Base-by-base conservation (phyloP, 2,329 filamentous ascomycete genomes). In the Penicillium brasilianum region DNA sequence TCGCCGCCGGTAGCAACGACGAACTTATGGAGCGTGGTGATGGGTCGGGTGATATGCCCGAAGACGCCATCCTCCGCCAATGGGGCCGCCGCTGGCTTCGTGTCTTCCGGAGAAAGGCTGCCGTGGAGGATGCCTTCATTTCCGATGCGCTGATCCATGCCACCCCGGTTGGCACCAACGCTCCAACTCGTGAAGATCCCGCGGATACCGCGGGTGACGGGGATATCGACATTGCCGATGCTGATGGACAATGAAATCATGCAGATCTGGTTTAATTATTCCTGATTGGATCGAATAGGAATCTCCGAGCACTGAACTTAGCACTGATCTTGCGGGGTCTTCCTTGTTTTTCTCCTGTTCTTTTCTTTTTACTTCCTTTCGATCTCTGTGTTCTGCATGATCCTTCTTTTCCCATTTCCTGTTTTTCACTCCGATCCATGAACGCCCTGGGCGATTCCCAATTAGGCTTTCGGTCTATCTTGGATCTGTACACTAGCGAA, bases 81-180 rank as follows among this genome's bases (percentile, higher is more conserved):
- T 98, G 95, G 95, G 93, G 90, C 0, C 85, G 87, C 72, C 86
- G 93, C 51, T 99, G 95, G 95, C 81, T 92, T 64, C 85, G 92
- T 34, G 92, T 95, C 1, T 97, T 97, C 76, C 82, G 88, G 70
- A 84, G 95, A 46, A 90, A 92, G 77, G 86, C 87, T 14, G 91
- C 91, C 2, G 91, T 98, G 14, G 93, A 98, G 79, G 93, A 97
- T 78, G 85, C 90, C 0, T 84, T 87, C 61, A 84, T 88, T 18
- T 80, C 81, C 11, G 87, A 88, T 68, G 81, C 81, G 18, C 81
- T 85, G 55, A 78, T 83, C 3, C 78, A 79, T 61, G 81, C 84
- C 11, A 77, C 74, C 18, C 78, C 78, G 1, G 68, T 79, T 32
- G 78, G 78, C 5, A 80, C 78, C 5, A 67, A 69, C 34, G 73